Conservation (phyloP, 169 alveolate species). For the Toxoplasma gondii region DNA sequence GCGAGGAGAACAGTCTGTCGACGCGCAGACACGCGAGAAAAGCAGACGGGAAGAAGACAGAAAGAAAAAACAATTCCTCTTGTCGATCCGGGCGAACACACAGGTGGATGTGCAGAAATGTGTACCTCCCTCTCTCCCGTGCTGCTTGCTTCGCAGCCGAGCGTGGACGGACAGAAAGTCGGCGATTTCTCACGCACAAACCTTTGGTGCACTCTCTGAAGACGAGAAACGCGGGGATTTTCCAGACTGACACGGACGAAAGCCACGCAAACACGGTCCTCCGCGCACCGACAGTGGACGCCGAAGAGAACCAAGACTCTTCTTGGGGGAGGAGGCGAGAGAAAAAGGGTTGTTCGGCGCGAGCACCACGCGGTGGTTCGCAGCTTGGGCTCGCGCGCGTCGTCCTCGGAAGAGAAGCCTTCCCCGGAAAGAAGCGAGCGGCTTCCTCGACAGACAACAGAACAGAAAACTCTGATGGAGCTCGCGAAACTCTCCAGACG, state of each 20-base stretch:
- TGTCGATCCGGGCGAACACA: neutral
- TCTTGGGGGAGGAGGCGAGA: too few relatives aligned
- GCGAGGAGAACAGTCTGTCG: neutral
- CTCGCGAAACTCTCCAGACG: too few relatives aligned
- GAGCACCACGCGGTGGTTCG: too few relatives aligned
- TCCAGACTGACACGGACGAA: neutral
- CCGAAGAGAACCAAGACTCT: too few relatives aligned
- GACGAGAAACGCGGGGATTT: neutral
- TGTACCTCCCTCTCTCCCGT: neutral
- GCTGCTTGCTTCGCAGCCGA: neutral
- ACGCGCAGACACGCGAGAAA: neutral
- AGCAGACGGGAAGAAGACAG: neutral
- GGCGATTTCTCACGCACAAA: neutral
- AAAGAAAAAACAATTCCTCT: neutral
- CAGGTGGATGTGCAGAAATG: neutral
- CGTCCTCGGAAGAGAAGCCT: too few relatives aligned
- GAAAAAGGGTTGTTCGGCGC: too few relatives aligned
- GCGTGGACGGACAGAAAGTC: neutral
- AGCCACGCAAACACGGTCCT: neutral
- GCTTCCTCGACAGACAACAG: too few relatives aligned
- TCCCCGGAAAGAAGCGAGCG: too few relatives aligned
- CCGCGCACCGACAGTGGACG: too few relatives aligned
- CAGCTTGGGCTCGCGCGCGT: too few relatives aligned
- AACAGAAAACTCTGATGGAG: too few relatives aligned
- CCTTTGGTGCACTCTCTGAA: neutral